Evolutionary conservation across 2,329 filamentous ascomycete species (phyloP).

Genomic region (Beauveria scarabaeidicola): DNA sequence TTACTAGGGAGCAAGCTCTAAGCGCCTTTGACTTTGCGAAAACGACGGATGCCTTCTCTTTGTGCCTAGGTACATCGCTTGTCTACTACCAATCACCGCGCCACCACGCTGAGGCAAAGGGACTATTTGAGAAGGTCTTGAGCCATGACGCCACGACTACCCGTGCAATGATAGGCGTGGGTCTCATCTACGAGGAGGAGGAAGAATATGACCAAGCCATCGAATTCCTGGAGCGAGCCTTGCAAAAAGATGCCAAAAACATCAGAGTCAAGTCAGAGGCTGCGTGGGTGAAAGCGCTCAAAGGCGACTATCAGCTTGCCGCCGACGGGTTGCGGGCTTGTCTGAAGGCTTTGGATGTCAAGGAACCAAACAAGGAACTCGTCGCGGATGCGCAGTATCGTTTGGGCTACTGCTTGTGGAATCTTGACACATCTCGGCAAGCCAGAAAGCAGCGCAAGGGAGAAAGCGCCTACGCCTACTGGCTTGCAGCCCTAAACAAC

Average conservation of each 20-base stretch:
- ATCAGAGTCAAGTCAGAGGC: slow-evolving; percentile 75
- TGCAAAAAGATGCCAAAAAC: slow-evolving; percentile 64
- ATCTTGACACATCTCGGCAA: slow-evolving; percentile 62
- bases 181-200: slow-evolving; percentile 86
- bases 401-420: slow-evolving; percentile 80
- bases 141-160: slow-evolving; percentile 68
- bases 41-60: slow-evolving; percentile 63
- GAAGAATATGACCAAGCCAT: slow-evolving; percentile 79
- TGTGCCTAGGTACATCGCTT: slow-evolving; percentile 75
- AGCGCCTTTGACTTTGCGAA: slow-evolving; percentile 63
- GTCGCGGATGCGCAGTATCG: slow-evolving; percentile 80
- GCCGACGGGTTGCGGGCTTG: slow-evolving; percentile 63
- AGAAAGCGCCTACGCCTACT: slow-evolving; percentile 63
- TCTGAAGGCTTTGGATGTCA: slow-evolving; percentile 54
- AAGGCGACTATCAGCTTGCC: slow-evolving; percentile 63
- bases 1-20: slow-evolving; percentile 51
- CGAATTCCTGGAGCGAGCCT: slow-evolving; percentile 68
- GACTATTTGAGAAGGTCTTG: slow-evolving; percentile 76
- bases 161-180: slow-evolving; percentile 77
- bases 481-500: slow-evolving; percentile 74
- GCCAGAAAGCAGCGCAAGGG: slow-evolving; percentile 73
- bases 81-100: slow-evolving; percentile 86
- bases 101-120: slow-evolving; percentile 80
- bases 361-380: slow-evolving; percentile 57
- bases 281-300: slow-evolving; percentile 84